Percentiles rank a stretch among this genome's conserved stretches.
Conservation (phyloP, 2,329 filamentous ascomycete genomes). For the Colletotrichum sp. region DNA sequence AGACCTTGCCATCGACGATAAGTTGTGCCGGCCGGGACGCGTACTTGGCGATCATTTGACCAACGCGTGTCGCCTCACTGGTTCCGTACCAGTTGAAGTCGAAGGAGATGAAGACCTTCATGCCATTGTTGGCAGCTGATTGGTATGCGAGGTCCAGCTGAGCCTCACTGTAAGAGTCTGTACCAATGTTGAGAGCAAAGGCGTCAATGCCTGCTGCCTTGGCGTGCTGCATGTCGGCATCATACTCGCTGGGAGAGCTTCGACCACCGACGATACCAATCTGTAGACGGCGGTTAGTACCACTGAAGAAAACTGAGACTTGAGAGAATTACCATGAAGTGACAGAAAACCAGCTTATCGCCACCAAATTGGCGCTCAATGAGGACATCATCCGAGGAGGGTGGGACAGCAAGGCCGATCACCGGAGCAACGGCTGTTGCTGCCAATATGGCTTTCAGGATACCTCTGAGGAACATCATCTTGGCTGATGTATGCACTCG, state of each 20-base stretch:
- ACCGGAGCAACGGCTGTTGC: not conserved
- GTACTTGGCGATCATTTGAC: conserved; percentile 51
- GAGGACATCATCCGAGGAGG: not conserved
- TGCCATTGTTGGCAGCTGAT: conserved; percentile 49
- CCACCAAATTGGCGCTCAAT: not conserved
- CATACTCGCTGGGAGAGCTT: conserved; percentile 45
- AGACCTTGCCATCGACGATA: conserved; percentile 51
- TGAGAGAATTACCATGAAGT: conserved; percentile 43
- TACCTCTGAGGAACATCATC: not conserved
- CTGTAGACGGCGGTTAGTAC: conserved; percentile 26
- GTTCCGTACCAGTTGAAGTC: conserved; percentile 56
- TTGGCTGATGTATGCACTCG: not conserved
- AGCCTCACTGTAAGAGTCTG: conserved; percentile 46
- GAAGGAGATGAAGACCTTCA: conserved; percentile 63
- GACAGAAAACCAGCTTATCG: conserved; percentile 40
- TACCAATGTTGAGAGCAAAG: conserved; percentile 56
- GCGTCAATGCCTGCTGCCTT: conserved; percentile 47
- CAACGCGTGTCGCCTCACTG: conserved; percentile 42
- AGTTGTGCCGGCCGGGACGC: conserved; percentile 49
- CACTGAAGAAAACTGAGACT: rapidly evolving
- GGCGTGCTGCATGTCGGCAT: conserved; percentile 50
- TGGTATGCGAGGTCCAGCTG: conserved; percentile 54
- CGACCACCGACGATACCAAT: conserved; percentile 50
- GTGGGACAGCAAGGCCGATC: not conserved
- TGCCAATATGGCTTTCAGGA: not conserved